These are phyloP conservation scores for Trichoderma erinaceum DNA, from an alignment of 495 filamentous ascomycete species.

Conservation along the genomic window DNA sequence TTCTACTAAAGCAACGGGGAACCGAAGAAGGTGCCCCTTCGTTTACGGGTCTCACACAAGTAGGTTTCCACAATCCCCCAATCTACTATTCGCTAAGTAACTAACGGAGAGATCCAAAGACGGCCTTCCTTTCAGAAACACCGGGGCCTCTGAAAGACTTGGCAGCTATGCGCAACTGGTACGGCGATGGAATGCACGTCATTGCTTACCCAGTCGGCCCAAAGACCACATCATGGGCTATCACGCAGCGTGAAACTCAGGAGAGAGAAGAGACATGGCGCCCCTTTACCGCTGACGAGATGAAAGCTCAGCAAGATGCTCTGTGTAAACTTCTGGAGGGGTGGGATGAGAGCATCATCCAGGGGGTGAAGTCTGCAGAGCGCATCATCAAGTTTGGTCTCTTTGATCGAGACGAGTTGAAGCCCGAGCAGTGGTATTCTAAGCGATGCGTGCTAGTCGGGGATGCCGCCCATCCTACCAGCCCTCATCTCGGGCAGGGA, in stretches of 20 bases:
- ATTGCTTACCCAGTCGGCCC: constrained; percentile 23
- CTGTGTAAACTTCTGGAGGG: constrained; percentile 15
- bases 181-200: constrained; percentile 22
- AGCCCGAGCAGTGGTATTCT: constrained; percentile 22
- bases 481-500: constrained; percentile 26
- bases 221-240: constrained; percentile 22
- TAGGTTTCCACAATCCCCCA: not conserved
- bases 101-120: not conserved
- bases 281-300: constrained; percentile 11
- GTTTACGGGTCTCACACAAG: constrained; percentile 16
- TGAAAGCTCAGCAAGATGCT: constrained; percentile 5
- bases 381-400: constrained; percentile 23
- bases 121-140: constrained; percentile 19
- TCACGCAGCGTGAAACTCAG: constrained; percentile 20
- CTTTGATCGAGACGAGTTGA: constrained; percentile 21
- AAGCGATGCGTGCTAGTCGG: constrained; percentile 23
- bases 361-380: constrained; percentile 17
- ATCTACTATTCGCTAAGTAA: not conserved
- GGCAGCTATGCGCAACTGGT: constrained; percentile 22
- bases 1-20: constrained; percentile 15
- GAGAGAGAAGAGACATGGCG: constrained; percentile 22
- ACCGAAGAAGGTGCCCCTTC: constrained; percentile 11
- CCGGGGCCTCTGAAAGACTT: constrained; percentile 13
- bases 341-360: constrained; percentile 18
- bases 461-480: constrained; percentile 28